Evolutionary conservation across 345 rosid species (phyloP).

Genomic region (Lepidium aucheri): DNA sequence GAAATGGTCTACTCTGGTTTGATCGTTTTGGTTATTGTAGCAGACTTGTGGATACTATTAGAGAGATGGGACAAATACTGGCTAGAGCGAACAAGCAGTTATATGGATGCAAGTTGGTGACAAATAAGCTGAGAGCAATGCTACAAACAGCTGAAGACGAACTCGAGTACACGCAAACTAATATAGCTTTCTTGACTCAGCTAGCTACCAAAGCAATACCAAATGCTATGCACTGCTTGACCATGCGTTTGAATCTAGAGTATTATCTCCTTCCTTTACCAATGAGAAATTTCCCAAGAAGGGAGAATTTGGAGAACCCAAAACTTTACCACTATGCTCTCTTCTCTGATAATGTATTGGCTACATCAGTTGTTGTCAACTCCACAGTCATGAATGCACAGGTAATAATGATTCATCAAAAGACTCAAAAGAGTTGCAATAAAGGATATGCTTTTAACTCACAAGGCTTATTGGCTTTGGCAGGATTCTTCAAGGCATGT

Average conservation of each 20-base stretch:
- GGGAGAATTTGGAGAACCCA: constrained; percentile 75
- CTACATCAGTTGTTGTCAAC: constrained; percentile 26
- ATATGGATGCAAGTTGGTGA: constrained; percentile 78
- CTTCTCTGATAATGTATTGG: constrained; percentile 30
- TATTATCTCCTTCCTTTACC: constrained; percentile 69
- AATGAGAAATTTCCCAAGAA: constrained; percentile 70
- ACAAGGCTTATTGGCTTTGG: neutral
- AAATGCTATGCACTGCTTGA: constrained; percentile 82
- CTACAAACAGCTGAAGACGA: constrained; percentile 80
- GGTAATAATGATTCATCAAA: constrained; percentile 8
- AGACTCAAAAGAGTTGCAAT: neutral
- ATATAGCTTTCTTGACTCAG: constrained; percentile 78
- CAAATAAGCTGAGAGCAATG: constrained; percentile 92
- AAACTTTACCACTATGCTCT: constrained; percentile 29
- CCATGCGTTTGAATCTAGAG: constrained; percentile 84
- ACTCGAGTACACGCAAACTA: constrained; percentile 68
- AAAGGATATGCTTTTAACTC: neutral
- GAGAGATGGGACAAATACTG: constrained; percentile 71
- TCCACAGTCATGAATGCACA: constrained; percentile 24
- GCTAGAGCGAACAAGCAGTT: constrained; percentile 60
- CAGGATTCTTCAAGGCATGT: constrained; percentile 33
- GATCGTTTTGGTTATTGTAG: neutral
- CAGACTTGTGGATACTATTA: constrained; percentile 65
- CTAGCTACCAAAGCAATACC: constrained; percentile 83
- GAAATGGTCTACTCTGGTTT: neutral